These are phyloP conservation scores for Huntiella abstrusa DNA, from an alignment of 2,329 filamentous ascomycete genomes.

Conservation along the genomic window DNA sequence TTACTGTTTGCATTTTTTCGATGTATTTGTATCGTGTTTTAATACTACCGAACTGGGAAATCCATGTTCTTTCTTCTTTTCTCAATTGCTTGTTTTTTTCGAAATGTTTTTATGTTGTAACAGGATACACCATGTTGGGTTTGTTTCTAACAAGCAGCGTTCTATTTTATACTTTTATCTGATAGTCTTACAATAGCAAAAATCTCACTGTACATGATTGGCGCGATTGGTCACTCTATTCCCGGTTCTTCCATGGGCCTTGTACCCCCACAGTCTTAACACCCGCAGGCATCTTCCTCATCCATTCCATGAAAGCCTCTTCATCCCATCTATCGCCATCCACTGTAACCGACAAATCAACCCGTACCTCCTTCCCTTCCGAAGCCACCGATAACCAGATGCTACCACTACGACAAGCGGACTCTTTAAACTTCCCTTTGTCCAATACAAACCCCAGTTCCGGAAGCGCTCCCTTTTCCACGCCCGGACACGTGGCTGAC, in stretches of 20 bases:
- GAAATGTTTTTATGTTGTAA: background rate
- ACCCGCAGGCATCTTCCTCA: constrained; percentile 37
- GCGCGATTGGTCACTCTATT: constrained; percentile 12
- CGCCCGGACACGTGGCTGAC: constrained; percentile 37
- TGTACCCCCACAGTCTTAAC: constrained; percentile 37
- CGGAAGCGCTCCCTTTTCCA: constrained; percentile 32
- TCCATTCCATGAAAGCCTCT: constrained; percentile 38
- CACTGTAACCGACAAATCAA: constrained; percentile 32
- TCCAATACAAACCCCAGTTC: constrained; percentile 38
- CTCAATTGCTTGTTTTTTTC: background rate
- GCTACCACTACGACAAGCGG: too few relatives aligned
- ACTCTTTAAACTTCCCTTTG: constrained; percentile 30
- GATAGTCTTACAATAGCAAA: background rate
- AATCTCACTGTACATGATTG: background rate
- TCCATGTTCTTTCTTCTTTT: background rate
- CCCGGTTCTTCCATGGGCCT: constrained; percentile 22
- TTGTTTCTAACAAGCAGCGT: background rate
- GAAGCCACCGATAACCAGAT: constrained; percentile 15
- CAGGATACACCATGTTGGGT: background rate
- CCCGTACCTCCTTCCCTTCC: constrained; percentile 15
- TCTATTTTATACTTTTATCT: background rate
- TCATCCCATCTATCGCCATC: constrained; percentile 31
- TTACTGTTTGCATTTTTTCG: too few relatives aligned
- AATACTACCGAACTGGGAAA: background rate
- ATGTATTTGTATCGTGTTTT: too few relatives aligned